Base-by-base conservation (phyloP, 352 stramenopile genomes). In the Phytophthora sp. region DNA sequence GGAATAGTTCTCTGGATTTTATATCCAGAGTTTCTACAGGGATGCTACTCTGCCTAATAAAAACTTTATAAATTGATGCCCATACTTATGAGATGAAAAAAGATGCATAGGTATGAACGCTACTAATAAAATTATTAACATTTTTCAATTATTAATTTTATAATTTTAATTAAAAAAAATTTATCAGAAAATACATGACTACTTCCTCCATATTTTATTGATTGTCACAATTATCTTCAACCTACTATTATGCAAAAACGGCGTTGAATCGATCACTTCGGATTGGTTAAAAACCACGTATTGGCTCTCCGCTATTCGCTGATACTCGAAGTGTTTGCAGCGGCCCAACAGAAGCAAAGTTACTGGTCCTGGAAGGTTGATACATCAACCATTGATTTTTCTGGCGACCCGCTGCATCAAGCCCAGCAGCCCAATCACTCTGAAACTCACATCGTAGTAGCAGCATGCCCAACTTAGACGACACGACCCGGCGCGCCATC, bases 231-330 rank as follows among this genome's bases (percentile, higher is more conserved):
- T 18, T 9, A 18, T 20, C 11, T 41, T 41, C 34, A 20, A 20
- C 18, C 10, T 20, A 41, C 34, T 41, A 5, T 18, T 18, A 11
- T 18, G 15, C 34, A 20, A 3, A 15, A 41, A 9, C 11, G 8
- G n/a, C 8, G 10, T 15, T 20, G 11, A 41, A 5, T 15, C n/a
- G 8, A 18, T 5, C 2, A 41, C 10, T 18, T 15, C 15, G 34
- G 17, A 45, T 55, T 55, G 34, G 23, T 32, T 45, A 26, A 55
- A 55, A 27, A 45, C 12, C n/a, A n/a, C n/a, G n/a, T n/a, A n/a
- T n/a, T 24, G 13, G 10, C 13, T 13, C 15, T 26, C 13, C 7
- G 34, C 34, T 48, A 48, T 56, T 46, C 34, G 35, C 5, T 15
- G 30, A 46, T 48, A 46, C 15, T 38, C 6, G 23, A 34, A 20